Base-by-base conservation (phyloP, 179 eudicot genomes). In the Sideroxylon spinosum region DNA sequence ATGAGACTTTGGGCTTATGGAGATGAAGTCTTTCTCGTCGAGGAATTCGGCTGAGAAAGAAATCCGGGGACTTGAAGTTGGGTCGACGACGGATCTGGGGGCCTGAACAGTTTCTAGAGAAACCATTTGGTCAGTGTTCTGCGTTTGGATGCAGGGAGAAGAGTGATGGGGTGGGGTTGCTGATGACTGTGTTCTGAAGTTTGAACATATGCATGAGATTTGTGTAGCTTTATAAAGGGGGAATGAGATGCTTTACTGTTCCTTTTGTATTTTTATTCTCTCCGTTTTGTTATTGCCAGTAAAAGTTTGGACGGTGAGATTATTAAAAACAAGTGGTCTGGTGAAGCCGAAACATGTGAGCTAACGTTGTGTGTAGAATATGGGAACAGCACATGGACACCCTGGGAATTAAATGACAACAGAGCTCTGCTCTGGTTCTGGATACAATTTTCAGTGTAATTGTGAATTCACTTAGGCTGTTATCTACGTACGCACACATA, bases 31-130 rank as follows among this genome's bases (percentile, higher is more conserved):
- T 32, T 73, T 81, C 19, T 91, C 95, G 49, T 93, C 93, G 6
- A 88, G 82, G 44, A 90, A 89, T 3, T 95, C 98, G 8, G 89
- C 80, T 10, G 98, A 95, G 80, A 94, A 93, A 2, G 98, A 94
- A 65, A 93, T 86, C 50, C 97, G 85, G 0, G 97, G 92, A 64
- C 92, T 81, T 1, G 86, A 76, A 44, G 48, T 79, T 14, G 82
- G 80, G 13, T 87, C 87, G 8, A 70, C 71, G 49, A 70, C 71
- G 49, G 87, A 63, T 80, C 65, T 80, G 11, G 83, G 50, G 16
- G 80, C 37, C 68, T 82, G 85, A 29, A 81, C 78, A 67, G 85
- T 61, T 80, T 85, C 91, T 17, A 81, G 90, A 37, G 98, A 87
- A 52, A 90, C 87, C 97, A 94, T 92, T 32, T 79, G 64, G 56